Evolutionary conservation across 2,329 filamentous ascomycete species (phyloP).

Genomic region (Beauveria caledonica): DNA sequence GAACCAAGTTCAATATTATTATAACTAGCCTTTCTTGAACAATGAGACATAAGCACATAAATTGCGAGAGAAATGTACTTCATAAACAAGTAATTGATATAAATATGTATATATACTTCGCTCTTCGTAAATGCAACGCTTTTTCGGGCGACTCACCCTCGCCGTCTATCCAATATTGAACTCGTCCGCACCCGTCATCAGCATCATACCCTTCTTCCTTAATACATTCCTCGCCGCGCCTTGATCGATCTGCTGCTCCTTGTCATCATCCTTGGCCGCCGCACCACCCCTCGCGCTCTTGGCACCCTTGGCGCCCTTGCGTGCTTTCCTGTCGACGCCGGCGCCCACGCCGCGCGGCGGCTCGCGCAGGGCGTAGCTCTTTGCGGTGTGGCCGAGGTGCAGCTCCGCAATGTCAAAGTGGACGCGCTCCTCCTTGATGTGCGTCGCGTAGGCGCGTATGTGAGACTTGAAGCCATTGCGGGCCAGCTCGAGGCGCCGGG

Average conservation of each 20-base stretch:
- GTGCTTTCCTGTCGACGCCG: slow-evolving; percentile 40
- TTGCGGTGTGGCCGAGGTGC: slow-evolving; percentile 87
- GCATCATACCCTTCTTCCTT: slow-evolving; percentile 56
- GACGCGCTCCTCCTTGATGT: slow-evolving; percentile 72
- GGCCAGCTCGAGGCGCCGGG: slow-evolving; percentile 68
- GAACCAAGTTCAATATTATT: too few species aligned
- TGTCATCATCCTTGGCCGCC: slow-evolving; percentile 31
- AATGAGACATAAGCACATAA: neutral
- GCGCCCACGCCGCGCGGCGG: slow-evolving; percentile 73
- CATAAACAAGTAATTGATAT: neutral
- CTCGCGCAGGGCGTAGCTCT: slow-evolving; percentile 85
- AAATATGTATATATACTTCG: neutral
- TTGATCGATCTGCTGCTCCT: slow-evolving; percentile 26
- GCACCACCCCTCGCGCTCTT: slow-evolving; percentile 7
- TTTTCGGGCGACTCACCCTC: neutral
- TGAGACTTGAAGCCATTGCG: slow-evolving; percentile 85
- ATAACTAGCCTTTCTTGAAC: too few species aligned
- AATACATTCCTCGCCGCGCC: slow-evolving; percentile 33
- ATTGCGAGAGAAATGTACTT: neutral
- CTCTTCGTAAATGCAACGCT: slow-evolving; percentile 10
- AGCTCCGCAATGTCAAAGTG: slow-evolving; percentile 90
- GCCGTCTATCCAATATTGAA: slow-evolving; percentile 56
- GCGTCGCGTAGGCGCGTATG: slow-evolving; percentile 89
- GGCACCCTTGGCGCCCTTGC: slow-evolving; percentile 8
- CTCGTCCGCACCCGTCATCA: slow-evolving; percentile 55